Evolutionary conservation across 768 basidiomycete species (phyloP).

Genomic region (Hygrophorus russula): DNA sequence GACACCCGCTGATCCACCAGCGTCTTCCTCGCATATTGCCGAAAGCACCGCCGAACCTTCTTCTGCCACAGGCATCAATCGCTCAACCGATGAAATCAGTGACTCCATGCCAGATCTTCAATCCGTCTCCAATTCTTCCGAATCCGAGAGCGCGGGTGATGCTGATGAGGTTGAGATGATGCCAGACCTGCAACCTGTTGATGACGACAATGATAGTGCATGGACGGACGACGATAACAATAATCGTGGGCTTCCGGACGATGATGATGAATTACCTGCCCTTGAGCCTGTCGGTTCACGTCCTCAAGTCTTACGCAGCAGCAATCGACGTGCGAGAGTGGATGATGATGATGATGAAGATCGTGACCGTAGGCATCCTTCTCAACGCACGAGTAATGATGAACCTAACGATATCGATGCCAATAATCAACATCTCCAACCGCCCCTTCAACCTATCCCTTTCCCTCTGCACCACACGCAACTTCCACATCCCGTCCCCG

Average conservation of each 20-base stretch:
- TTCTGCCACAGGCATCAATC: neutral
- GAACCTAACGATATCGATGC: constrained; percentile 11
- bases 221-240: constrained; percentile 15
- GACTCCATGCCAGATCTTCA: constrained; percentile 32
- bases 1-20: neutral
- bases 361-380: constrained; percentile 53
- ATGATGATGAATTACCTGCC: constrained; percentile 18
- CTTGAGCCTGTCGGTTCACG: constrained; percentile 17
- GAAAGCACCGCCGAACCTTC: neutral
- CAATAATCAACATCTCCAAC: constrained; percentile 5
- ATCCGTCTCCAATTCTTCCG: constrained; percentile 25
- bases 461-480: constrained; percentile 5
- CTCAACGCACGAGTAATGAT: constrained; percentile 33
- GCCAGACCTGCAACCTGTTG: constrained; percentile 14
- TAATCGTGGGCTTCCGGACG: constrained; percentile 11
- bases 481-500: neutral
- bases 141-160: constrained; percentile 16
- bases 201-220: constrained; percentile 17
- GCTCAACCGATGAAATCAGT: constrained; percentile 17
- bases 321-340: constrained; percentile 38
- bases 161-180: constrained; percentile 19
- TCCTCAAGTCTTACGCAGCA: constrained; percentile 12
- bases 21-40: neutral
- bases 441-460: constrained; percentile 13
- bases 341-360: constrained; percentile 54